phyloP scores from a whole-genome alignment of 768 basidiomycete genomes.

The Tricholoma hemisulphureum region DNA sequence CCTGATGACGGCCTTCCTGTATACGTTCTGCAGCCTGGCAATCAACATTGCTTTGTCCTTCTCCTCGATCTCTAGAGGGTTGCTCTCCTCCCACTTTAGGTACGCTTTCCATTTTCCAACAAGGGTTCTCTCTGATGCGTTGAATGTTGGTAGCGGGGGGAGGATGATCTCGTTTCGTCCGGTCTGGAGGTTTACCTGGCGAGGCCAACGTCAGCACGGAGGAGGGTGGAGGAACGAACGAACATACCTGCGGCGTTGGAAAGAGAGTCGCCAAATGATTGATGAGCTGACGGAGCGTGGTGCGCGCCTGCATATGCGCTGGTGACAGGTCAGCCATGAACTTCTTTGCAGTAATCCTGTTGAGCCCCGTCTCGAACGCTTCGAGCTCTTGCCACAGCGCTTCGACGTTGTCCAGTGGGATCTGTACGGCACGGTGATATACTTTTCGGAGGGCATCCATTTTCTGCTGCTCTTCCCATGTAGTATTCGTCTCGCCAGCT shows the following conservation, averaged over 20 bases:
- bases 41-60: conserved; percentile 68
- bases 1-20: conserved; percentile 84
- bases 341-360: conserved; percentile 94
- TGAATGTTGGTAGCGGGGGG: conserved; percentile 72
- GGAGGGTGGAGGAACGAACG: not conserved
- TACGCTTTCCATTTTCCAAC: conserved; percentile 91
- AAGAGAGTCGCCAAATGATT: conserved; percentile 67
- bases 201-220: conserved; percentile 6
- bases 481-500: conserved; percentile 72
- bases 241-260: conserved; percentile 20
- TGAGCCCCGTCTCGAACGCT: conserved; percentile 84
- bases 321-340: conserved; percentile 92
- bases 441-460: conserved; percentile 91
- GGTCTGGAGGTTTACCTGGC: conserved; percentile 30
- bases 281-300: conserved; percentile 77
- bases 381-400: conserved; percentile 92
- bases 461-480: conserved; percentile 95
- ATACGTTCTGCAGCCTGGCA: conserved; percentile 74
- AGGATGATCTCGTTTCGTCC: conserved; percentile 52
- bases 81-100: conserved; percentile 92
- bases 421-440: conserved; percentile 91
- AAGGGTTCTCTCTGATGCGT: conserved; percentile 64
- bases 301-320: conserved; percentile 92
- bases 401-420: conserved; percentile 92
- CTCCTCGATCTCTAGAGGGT: conserved; percentile 90